Conservation (phyloP, 768 basidiomycete genomes). For the Dendrothele bispora region DNA sequence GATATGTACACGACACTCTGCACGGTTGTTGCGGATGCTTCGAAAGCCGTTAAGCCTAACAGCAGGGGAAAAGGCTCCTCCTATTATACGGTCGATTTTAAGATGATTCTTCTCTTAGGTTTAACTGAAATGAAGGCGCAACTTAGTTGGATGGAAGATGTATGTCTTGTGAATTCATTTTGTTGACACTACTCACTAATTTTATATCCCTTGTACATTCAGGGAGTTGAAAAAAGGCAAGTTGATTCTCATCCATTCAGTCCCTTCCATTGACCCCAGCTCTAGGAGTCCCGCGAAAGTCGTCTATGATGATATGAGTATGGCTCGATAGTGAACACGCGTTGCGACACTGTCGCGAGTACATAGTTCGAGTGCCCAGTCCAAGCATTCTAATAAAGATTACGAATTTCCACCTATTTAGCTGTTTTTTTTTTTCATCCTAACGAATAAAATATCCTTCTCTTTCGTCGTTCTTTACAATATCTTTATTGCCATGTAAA, state of each 20-base stretch:
- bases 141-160: constrained; percentile 50
- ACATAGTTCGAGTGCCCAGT: too few relatives aligned
- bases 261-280: too few relatives aligned
- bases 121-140: constrained; percentile 54
- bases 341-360: too few relatives aligned
- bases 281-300: constrained; percentile 2
- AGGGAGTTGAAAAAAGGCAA: constrained; percentile 41
- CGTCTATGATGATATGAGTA: too few relatives aligned
- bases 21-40: constrained; percentile 23
- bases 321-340: too few relatives aligned
- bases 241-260: not conserved
- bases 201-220: not conserved
- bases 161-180: constrained; percentile 23
- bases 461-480: too few relatives aligned
- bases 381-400: too few relatives aligned
- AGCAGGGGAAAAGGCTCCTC: not conserved
- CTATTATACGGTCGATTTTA: constrained; percentile 35
- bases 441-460: too few relatives aligned
- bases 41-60: constrained; percentile 8
- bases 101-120: constrained; percentile 52
- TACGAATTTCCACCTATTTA: too few relatives aligned
- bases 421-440: too few relatives aligned
- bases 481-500: too few relatives aligned
- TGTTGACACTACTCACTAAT: constrained; percentile 1
- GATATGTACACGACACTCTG: constrained; percentile 24